Conservation (phyloP, 306 rosid genomes). For the Senna tora region DNA sequence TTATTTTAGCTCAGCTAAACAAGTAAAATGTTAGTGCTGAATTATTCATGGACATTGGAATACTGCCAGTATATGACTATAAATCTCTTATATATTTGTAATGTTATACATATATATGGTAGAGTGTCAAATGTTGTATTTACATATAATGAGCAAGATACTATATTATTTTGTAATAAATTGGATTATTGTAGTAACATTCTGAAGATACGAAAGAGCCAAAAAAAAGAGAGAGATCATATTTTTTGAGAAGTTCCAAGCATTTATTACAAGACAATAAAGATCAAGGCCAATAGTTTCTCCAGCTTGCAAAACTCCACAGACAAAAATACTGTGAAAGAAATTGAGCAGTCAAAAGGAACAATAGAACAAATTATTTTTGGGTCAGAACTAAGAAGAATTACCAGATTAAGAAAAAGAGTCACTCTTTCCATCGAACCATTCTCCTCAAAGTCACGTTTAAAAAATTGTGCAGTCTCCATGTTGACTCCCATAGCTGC, state of each 20-base stretch:
- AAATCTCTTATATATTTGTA: background rate
- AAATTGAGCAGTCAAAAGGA: constrained; percentile 2
- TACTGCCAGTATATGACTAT: background rate
- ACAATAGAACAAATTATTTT: constrained; percentile 21
- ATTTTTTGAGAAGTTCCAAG: background rate
- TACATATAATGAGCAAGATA: background rate
- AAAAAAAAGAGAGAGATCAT: background rate
- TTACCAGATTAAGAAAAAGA: constrained; percentile 93
- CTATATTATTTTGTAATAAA: constrained; percentile 1
- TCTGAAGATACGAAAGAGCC: background rate
- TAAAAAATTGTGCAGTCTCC: constrained; percentile 99
- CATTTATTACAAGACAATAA: constrained; percentile 1
- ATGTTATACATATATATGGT: background rate
- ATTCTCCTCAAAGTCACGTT: constrained; percentile 99
- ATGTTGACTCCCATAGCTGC: constrained; percentile 99
- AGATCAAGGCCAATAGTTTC: background rate
- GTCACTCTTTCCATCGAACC: constrained; percentile 99
- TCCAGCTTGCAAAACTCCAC: background rate
- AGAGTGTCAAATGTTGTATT: background rate
- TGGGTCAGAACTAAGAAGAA: constrained; percentile 30
- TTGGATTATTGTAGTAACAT: constrained; percentile 9
- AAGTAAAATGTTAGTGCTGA: constrained; percentile 4
- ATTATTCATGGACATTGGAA: background rate
- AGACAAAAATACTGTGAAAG: constrained; percentile 18
- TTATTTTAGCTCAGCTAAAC: constrained; percentile 20